These are phyloP conservation scores for Aspergillus udagawae DNA, from an alignment of 2,329 filamentous ascomycete genomes.

Conservation along the genomic window DNA sequence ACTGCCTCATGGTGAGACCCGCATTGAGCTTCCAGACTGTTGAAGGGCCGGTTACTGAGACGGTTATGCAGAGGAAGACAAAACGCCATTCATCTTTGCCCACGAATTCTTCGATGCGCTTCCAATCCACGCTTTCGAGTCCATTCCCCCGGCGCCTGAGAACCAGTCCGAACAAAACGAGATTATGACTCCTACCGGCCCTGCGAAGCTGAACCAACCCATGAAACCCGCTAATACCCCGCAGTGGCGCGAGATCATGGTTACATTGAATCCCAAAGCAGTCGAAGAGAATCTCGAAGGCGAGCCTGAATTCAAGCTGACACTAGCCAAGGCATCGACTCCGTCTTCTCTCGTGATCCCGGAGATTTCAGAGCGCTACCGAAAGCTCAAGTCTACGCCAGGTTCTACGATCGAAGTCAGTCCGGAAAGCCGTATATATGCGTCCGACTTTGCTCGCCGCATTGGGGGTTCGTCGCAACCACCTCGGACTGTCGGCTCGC, in stretches of 20 bases:
- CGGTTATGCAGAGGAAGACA: constrained; percentile 51
- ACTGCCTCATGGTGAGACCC: constrained; percentile 62
- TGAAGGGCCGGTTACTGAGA: not conserved
- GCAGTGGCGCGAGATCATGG: constrained; percentile 81
- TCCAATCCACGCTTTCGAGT: constrained; percentile 92
- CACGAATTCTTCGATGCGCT: constrained; percentile 99
- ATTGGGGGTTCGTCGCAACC: constrained; percentile 66
- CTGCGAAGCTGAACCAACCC: constrained; percentile 42
- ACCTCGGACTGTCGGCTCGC: constrained; percentile 15
- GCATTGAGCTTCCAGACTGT: not conserved
- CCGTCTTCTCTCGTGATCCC: constrained; percentile 83
- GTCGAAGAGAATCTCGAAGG: constrained; percentile 47
- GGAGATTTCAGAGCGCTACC: constrained; percentile 74
- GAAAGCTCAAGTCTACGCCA: constrained; percentile 62
- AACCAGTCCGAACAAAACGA: constrained; percentile 47
- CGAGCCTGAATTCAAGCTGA: constrained; percentile 82
- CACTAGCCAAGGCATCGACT: constrained; percentile 68
- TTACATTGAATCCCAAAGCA: constrained; percentile 61
- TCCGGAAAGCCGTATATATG: constrained; percentile 78
- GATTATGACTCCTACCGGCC: constrained; percentile 48
- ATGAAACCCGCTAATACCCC: constrained; percentile 40
- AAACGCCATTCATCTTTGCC: constrained; percentile 87
- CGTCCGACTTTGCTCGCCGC: constrained; percentile 73
- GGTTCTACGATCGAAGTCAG: constrained; percentile 82
- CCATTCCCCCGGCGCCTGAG: constrained; percentile 53